A percentile compares a stretch with the other conserved stretches of the same genome.
These are phyloP conservation scores for Colletotrichum cuscutae DNA, from an alignment of 2,329 filamentous ascomycete genomes.

Conservation along the genomic window DNA sequence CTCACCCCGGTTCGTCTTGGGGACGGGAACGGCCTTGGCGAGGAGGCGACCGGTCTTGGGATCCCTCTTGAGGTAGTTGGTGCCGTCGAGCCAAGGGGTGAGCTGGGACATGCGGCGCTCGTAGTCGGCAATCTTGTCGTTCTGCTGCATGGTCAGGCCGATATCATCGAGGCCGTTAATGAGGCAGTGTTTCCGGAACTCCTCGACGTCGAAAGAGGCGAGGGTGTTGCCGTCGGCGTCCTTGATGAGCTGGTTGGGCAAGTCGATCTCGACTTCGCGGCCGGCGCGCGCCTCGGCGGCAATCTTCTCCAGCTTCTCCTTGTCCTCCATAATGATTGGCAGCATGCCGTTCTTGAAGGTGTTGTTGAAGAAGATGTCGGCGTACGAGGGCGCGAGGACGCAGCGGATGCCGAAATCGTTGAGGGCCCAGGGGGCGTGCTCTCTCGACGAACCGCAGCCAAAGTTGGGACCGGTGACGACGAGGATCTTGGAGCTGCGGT, in stretches of 20 bases:
- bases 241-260: slow-evolving; percentile 85
- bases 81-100: slow-evolving; percentile 93
- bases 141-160: slow-evolving; percentile 90
- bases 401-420: slow-evolving; percentile 96
- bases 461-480: slow-evolving; percentile 95
- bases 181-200: slow-evolving; percentile 94
- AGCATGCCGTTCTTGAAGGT: slow-evolving; percentile 99
- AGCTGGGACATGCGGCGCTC: slow-evolving; percentile 80
- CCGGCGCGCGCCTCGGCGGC: slow-evolving; percentile 82
- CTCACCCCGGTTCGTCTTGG: slow-evolving; percentile 90
- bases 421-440: slow-evolving; percentile 97
- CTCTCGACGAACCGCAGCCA: slow-evolving; percentile 90
- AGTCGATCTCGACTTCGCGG: slow-evolving; percentile 87
- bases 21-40: slow-evolving; percentile 74
- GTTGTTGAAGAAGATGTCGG: slow-evolving; percentile 99
- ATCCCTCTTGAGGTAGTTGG: slow-evolving; percentile 76
- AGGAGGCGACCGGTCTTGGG: slow-evolving; percentile 65
- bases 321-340: slow-evolving; percentile 79
- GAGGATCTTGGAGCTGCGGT: slow-evolving; percentile 85
- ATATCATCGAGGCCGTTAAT: slow-evolving; percentile 96
- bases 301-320: slow-evolving; percentile 73
- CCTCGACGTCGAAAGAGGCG: slow-evolving; percentile 86
- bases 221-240: slow-evolving; percentile 79
- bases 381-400: slow-evolving; percentile 87
- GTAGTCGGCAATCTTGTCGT: slow-evolving; percentile 86